These are phyloP conservation scores for Angomonas desouzai DNA, from an alignment of 208 protist species.

Conservation along the genomic window DNA sequence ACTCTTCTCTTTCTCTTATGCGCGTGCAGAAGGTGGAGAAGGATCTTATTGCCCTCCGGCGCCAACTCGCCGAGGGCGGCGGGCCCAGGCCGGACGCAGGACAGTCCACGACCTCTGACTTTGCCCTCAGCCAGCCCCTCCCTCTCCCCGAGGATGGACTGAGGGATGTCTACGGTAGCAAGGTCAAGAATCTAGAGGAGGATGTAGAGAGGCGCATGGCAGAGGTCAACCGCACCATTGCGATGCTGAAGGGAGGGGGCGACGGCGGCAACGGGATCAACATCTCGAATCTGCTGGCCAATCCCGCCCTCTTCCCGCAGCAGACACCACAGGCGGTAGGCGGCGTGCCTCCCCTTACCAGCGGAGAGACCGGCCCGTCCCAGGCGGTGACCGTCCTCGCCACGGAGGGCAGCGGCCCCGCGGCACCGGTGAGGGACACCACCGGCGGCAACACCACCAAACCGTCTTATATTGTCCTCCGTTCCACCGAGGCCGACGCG, in stretches of 20 bases:
- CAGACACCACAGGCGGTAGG: background rate
- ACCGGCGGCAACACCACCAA: background rate
- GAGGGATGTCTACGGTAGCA: slow-evolving; percentile 50
- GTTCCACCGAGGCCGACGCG: slow-evolving; percentile 10
- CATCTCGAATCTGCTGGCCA: background rate
- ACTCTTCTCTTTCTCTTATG: slow-evolving; percentile 80
- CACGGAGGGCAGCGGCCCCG: background rate
- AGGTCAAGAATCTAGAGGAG: slow-evolving; percentile 61
- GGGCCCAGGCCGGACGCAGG: background rate
- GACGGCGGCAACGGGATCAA: background rate
- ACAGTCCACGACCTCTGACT: slow-evolving; percentile 8
- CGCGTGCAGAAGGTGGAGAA: slow-evolving; percentile 74
- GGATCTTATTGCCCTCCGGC: slow-evolving; percentile 54
- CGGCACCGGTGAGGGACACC: slow-evolving; percentile 1
- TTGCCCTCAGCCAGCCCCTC: background rate
- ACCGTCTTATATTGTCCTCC: slow-evolving; percentile 14
- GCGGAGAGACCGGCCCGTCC: background rate
- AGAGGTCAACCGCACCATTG: slow-evolving; percentile 78
- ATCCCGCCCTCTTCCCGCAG: background rate
- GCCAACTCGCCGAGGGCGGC: slow-evolving; percentile 15
- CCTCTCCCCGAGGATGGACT: slow-evolving; percentile 17
- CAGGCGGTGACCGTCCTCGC: background rate
- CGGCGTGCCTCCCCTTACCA: background rate
- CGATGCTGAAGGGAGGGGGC: slow-evolving; percentile 37
- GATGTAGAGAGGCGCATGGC: slow-evolving; percentile 85